Evolutionary conservation across 2,329 filamentous ascomycete species (phyloP), one percentile per base, ranked within the genome.

Genomic region (Teratosphaeria viscida): DNA sequence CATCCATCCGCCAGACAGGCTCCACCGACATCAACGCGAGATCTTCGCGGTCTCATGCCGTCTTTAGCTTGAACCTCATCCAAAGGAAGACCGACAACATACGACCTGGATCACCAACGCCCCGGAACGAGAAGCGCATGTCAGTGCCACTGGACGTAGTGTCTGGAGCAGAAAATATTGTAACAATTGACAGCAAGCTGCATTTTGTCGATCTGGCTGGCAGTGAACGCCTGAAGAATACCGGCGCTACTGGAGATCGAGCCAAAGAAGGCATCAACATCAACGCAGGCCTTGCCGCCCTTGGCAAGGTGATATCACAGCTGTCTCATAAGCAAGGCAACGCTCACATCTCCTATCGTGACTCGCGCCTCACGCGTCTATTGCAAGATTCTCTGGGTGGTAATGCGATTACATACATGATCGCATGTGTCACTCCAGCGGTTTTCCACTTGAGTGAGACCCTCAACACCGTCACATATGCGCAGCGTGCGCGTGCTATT

Each of bases 401-500:
- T 4, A 97, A 95, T 72, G 94, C 94, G 39, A 95, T 96, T 71
- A 99, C 94, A 0, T 99, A 97, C 77, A 97, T 99, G 94, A 94
- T 99, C 76, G 94, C 94, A 8, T 99, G 94, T 75, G 92, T 99
- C 34, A 99, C 92, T 0, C 92, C 92, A 0, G 90, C 92, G 14
- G 92, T 96, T 72, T 99, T 99, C 71, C 94, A 99, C 73, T 79
- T 99, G 53, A 97, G 92, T 76, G 94, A 99, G 76, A 97, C 95
- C 0, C 79, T 99, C 60, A 99, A 99, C 73, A 99, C 94, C 0
- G 90, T 99, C 16, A 73, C 96, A 73, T 99, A 99, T 75, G 94
- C 94, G 6, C 94, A 97, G 76, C 85, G 94, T 64, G 95, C 94
- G 63, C 87, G 94, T 64, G 91, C 92, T 1, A 99, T 99, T 62